Base-by-base conservation (phyloP, 2,329 filamentous ascomycete species). In the Aspergillus alliaceus region DNA sequence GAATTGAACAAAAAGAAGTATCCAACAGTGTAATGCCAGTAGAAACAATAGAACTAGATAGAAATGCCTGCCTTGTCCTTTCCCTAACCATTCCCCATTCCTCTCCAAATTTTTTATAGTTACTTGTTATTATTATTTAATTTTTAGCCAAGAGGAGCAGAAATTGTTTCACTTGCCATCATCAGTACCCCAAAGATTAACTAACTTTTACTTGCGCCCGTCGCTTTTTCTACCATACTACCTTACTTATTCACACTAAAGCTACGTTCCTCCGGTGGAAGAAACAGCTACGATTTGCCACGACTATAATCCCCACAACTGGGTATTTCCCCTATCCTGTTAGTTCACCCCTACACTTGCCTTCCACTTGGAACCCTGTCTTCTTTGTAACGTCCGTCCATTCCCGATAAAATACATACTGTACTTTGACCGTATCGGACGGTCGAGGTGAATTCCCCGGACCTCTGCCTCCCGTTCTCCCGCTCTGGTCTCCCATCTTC, bases 401-500 rank as follows among this genome's bases (percentile, higher is more conserved):
- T 62, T 65, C 57, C 42, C 51, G 49, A 50, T 54, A 31, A 35
- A 31, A 44, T 44, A 57, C 54, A 50, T 40, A 57, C 39, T 51
- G 46, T 58, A 59, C 59, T 12, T 60, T 51, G 56, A 55, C 56
- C 54, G 54, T 60, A 60, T 61, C 63, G 66, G 63, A 66, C 57
- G 52, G 49, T 57, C 56, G 46, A 59, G 39, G 49, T 62, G 59
- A 64, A 64, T 62, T 63, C 60, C 65, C 62, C 62, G 60, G 60
- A 61, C 59, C 60, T 63, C 62, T 59, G 54, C 54, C 57, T 58
- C 60, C 61, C 57, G 59, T 50, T 54, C 54, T 58, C 64, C 64
- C 60, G 61, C 65, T 59, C 58, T 60, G 52, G n/a, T n/a, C n/a
- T n/a, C n/a, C n/a, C n/a, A n/a, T n/a, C n/a, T n/a, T n/a, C n/a